phyloP scores from a whole-genome alignment of 1,284 basidiomycete species.

The Leucoagaricus sp. region DNA sequence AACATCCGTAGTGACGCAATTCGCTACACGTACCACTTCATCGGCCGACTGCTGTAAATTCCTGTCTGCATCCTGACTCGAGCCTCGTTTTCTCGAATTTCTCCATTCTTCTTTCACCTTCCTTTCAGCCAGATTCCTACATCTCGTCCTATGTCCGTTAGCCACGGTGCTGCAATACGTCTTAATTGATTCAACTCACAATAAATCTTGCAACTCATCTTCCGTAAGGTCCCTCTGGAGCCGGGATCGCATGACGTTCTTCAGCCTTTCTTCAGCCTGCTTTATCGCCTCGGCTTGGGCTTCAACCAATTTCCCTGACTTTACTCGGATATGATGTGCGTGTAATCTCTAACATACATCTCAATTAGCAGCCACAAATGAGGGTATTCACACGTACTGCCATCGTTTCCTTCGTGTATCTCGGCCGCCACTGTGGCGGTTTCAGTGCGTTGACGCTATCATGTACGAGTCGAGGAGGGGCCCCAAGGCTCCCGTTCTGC shows the following conservation, averaged over 20 bases:
- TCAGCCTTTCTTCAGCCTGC: neutral
- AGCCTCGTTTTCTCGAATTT: no score
- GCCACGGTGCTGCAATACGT: no score
- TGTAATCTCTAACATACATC: conserved; percentile 24
- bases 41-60: neutral
- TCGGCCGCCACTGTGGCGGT: conserved; percentile 6
- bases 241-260: neutral
- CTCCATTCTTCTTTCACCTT: neutral
- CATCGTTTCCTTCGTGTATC: conserved; percentile 23
- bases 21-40: neutral
- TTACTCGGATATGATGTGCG: conserved; percentile 26
- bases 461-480: neutral
- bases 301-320: conserved; percentile 13
- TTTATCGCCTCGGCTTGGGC: neutral
- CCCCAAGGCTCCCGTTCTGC: neutral
- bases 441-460: neutral
- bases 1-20: neutral
- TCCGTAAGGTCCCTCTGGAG: neutral
- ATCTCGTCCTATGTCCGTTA: neutral
- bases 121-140: neutral
- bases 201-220: neutral
- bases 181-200: neutral
- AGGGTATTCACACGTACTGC: conserved; percentile 21
- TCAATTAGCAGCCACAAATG: neutral
- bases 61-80: neutral